A percentile compares a stretch with the other conserved stretches of the same genome.
phyloP scores from a whole-genome alignment of 345 rosid genomes.

The Hibiscus tridactylites region DNA sequence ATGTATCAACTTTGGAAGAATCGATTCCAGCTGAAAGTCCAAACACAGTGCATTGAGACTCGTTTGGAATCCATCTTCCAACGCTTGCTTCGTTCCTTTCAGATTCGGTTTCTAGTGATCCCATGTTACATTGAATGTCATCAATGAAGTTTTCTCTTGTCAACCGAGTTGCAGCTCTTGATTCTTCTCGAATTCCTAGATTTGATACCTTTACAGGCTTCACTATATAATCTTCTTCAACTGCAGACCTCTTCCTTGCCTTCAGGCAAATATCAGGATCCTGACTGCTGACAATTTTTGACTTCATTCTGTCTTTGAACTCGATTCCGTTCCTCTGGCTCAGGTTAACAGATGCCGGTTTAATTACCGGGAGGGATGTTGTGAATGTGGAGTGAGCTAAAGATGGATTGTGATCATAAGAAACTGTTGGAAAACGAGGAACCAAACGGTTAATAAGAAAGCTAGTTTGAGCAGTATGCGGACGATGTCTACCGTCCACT shows the following conservation, averaged over 20 bases:
- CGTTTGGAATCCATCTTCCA: constrained; percentile 12
- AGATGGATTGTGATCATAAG: constrained; percentile 13
- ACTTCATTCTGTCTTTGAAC: constrained; percentile 17
- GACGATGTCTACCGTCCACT: constrained; percentile 10
- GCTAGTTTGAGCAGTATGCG: constrained; percentile 10
- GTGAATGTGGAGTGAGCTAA: background rate
- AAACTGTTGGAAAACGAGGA: constrained; percentile 5
- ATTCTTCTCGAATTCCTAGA: constrained; percentile 23
- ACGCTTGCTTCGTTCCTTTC: constrained; percentile 1
- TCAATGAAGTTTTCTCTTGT: background rate
- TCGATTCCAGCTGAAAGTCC: constrained; percentile 13
- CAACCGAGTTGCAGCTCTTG: constrained; percentile 11
- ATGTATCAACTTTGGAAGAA: constrained; percentile 11
- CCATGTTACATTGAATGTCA: too few species aligned
- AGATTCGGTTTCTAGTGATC: too few species aligned
- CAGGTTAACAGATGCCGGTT: constrained; percentile 16
- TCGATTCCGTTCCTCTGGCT: constrained; percentile 21
- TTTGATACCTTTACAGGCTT: constrained; percentile 25
- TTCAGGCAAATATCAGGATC: constrained; percentile 14
- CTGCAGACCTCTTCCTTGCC: constrained; percentile 31
- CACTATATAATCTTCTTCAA: constrained; percentile 12
- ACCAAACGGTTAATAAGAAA: constrained; percentile 10
- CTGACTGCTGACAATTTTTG: constrained; percentile 14
- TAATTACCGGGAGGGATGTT: background rate
- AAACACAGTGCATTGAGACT: constrained; percentile 9